Evolutionary conservation across 164 flowering plant species (phyloP), one percentile per base, ranked within the genome.

Genomic region (Piper longum): DNA sequence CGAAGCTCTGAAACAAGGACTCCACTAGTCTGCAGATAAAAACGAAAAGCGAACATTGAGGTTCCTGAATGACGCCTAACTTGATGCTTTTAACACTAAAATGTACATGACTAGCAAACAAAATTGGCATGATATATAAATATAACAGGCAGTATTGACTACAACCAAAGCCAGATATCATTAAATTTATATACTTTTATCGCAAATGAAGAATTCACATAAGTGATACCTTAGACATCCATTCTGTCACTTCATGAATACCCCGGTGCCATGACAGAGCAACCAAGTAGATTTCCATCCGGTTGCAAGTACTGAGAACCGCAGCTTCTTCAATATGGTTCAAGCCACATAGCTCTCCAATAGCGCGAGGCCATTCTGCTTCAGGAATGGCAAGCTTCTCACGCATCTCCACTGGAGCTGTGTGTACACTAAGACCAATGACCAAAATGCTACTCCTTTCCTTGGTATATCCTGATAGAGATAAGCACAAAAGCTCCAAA

Each of bases 291-390:
- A 95, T 89, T 71, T 95, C 99, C 96, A 91, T 87, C 67, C 99
- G 71, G 76, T 95, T 95, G 76, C 99, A 95, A 67, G 97, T 95
- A 70, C 99, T 90, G 51, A 95, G 96, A 65, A 95, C 97, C 64
- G 97, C 99, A 72, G 99, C 99, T 75, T 95, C 99, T 74, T 87
- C 97, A 52, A 95, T 89, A 66, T 95, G 99, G 68, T 95, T 85
- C 78, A 95, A 76, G 64, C 74, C 65, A 59, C 99, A 91, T 13
- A 93, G 81, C 75, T 93, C 97, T 52, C 79, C 83, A 69, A 95
- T 91, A 54, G 96, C 97, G 72, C 88, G 82, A 51, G 96, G 97
- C 95, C 99, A 95, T 67, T 95, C 96, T 56, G 92, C 99, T 77
- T 95, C 99, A 2, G 92, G 97, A 73, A 91, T 83, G 54, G 97